Percentiles rank a stretch among this genome's conserved stretches.
These are phyloP conservation scores for Citrus cavaleriei DNA, from an alignment of 345 rosid genomes.

Conservation along the genomic window DNA sequence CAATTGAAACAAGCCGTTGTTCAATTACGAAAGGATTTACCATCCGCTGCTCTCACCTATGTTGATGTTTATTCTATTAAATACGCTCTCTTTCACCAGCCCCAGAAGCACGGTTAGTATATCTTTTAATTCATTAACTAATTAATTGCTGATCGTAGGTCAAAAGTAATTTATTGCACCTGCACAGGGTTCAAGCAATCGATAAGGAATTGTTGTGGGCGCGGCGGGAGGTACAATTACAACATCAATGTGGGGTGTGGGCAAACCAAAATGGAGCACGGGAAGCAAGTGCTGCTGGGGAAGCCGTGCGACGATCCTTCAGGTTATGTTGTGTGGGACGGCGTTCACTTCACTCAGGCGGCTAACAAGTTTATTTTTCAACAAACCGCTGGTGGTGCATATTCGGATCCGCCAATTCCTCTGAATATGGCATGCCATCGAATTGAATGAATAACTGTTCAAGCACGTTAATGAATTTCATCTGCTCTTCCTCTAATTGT, in stretches of 20 bases:
- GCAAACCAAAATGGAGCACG: conserved; percentile 29
- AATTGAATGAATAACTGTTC: neutral
- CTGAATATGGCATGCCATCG: conserved; percentile 41
- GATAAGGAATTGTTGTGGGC: conserved; percentile 67
- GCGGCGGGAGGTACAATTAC: conserved; percentile 77
- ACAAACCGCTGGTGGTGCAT: conserved; percentile 28
- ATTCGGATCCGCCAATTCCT: conserved; percentile 36
- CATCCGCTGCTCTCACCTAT: conserved; percentile 48
- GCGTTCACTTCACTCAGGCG: conserved; percentile 48
- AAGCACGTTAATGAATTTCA: neutral
- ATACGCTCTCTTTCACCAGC: conserved; percentile 36
- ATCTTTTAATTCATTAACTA: no score
- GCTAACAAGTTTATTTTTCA: conserved; percentile 40
- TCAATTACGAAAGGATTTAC: conserved; percentile 39
- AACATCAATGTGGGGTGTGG: conserved; percentile 54
- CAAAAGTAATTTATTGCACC: no score
- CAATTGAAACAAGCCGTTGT: conserved; percentile 38
- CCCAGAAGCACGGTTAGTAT: conserved; percentile 4
- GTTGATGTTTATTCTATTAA: conserved; percentile 60
- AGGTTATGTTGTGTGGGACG: conserved; percentile 43
- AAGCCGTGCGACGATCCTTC: conserved; percentile 45
- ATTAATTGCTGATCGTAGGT: no score
- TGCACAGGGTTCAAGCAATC: conserved; percentile 55
- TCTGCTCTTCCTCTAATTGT: neutral
- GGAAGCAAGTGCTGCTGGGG: conserved; percentile 49